Evolutionary conservation across 2,329 filamentous ascomycete genomes (phyloP).

Genomic region (Scedosporium minutisporum): DNA sequence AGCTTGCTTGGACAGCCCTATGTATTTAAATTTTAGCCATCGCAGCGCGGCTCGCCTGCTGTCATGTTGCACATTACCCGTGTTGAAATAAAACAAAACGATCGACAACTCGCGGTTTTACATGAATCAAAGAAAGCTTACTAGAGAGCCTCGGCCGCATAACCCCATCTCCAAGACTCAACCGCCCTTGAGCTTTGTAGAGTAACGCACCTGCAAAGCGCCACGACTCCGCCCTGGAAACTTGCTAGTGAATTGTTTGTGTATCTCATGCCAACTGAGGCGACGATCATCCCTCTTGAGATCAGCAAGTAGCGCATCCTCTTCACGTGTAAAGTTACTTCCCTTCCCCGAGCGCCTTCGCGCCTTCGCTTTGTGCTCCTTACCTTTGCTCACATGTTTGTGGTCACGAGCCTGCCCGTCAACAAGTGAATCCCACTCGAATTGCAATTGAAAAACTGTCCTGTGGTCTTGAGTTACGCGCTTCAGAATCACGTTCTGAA

Average conservation of each 20-base stretch:
- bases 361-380: not conserved
- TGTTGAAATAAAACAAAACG: too few relatives aligned
- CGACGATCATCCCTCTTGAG: not conserved
- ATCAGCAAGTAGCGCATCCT: not conserved
- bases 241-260: not conserved
- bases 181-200: not conserved
- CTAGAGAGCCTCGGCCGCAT: too few relatives aligned
- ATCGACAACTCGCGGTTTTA: too few relatives aligned
- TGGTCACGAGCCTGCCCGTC: not conserved
- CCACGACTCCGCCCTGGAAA: not conserved
- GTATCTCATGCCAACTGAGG: not conserved
- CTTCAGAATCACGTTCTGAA: not conserved
- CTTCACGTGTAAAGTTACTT: not conserved
- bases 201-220: not conserved
- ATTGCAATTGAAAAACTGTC: not conserved
- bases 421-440: not conserved
- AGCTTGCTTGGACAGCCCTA: too few relatives aligned
- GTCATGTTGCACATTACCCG: too few relatives aligned
- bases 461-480: not conserved
- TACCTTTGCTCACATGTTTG: not conserved
- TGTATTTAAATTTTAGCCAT: too few relatives aligned
- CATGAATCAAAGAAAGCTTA: too few relatives aligned
- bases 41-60: too few relatives aligned
- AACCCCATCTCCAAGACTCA: too few relatives aligned
- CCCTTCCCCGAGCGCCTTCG: not conserved